phyloP scores from a whole-genome alignment of 495 filamentous ascomycete species.

The Friedmanniomyces endolithicus region DNA sequence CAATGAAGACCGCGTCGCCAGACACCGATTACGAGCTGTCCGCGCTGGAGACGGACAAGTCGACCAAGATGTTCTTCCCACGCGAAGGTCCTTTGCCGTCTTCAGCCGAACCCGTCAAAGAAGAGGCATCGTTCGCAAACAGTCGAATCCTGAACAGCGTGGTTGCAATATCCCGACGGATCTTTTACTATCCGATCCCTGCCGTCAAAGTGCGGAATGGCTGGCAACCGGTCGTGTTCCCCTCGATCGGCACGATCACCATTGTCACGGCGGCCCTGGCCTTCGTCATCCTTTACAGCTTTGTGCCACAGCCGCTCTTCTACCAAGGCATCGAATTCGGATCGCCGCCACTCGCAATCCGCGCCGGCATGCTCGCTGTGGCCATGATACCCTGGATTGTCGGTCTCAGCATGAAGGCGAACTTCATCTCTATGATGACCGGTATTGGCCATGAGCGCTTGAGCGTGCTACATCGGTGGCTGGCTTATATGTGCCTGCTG shows the following conservation, averaged over 20 bases:
- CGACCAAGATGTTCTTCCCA: slow-evolving; percentile 61
- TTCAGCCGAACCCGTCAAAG: slow-evolving; percentile 36
- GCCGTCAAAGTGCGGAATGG: slow-evolving; percentile 39
- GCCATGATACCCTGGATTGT: slow-evolving; percentile 92
- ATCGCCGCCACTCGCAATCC: slow-evolving; percentile 79
- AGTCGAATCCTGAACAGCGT: slow-evolving; percentile 59
- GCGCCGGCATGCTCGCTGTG: slow-evolving; percentile 85
- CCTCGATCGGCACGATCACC: slow-evolving; percentile 55
- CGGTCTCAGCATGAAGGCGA: slow-evolving; percentile 80
- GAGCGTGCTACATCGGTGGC: slow-evolving; percentile 89
- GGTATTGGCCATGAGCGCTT: slow-evolving; percentile 86
- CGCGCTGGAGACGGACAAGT: slow-evolving; percentile 53
- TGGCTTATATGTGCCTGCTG: slow-evolving; percentile 75
- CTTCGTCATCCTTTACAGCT: slow-evolving; percentile 69
- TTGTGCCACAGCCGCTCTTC: slow-evolving; percentile 73
- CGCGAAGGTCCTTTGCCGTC: slow-evolving; percentile 36
- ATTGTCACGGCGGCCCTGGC: slow-evolving; percentile 51
- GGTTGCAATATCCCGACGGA: slow-evolving; percentile 65
- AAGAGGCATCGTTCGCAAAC: slow-evolving; percentile 56
- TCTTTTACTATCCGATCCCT: slow-evolving; percentile 76
- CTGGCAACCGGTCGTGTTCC: slow-evolving; percentile 58
- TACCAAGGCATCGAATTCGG: slow-evolving; percentile 71
- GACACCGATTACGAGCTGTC: slow-evolving; percentile 58
- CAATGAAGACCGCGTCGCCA: slow-evolving; percentile 42
- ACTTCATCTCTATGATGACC: slow-evolving; percentile 71